Base-by-base conservation (phyloP, 257 asterid genomes). In the Forsythia viridissima region DNA sequence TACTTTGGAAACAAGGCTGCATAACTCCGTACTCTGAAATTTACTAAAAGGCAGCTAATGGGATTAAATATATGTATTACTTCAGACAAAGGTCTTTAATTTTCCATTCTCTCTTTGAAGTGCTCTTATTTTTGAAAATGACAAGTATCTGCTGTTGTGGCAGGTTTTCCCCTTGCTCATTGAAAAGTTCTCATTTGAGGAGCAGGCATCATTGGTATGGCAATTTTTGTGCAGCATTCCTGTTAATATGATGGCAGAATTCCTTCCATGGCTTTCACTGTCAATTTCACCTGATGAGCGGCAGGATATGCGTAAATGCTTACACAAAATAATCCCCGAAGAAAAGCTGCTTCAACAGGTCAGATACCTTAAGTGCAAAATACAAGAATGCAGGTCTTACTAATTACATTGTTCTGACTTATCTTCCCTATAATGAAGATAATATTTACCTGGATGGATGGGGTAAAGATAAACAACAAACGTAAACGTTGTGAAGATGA, bases 151-250 rank as follows among this genome's bases (percentile, higher is more conserved):
- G 66, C 66, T 78, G 77, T 81, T 72, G 69, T 76, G 78, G 44
- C 85, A 95, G 98, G 99, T 95, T 57, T 86, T 95, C 81, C 99
- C 98, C 48, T 78, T 95, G 86, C 97, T 95, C 39, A 89, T 85
- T 76, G 97, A 90, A 46, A 95, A 91, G 85, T 95, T 95, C 84
- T 91, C 98, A 59, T 92, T 90, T 70, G 97, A 95, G 87, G 99
- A 95, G 90, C 99, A 95, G 84, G 97, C 97, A 73, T 90, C 98
- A 80, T 85, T 95, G 85, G 99, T 91, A 8, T 95, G 99, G 99
- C 99, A 93, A 82, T 95, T 95, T 81, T 86, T 95, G 83, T 95
- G 99, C 87, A 95, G 99, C 84, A 93, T 95, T 86, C 99, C 99
- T 39, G 97, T 90, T 67, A 92, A 93, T 88, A 93, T 95, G 99